Evolutionary conservation across 257 asterid species (phyloP), one percentile per base, ranked within the genome.

Genomic region (Petrea volubilis): DNA sequence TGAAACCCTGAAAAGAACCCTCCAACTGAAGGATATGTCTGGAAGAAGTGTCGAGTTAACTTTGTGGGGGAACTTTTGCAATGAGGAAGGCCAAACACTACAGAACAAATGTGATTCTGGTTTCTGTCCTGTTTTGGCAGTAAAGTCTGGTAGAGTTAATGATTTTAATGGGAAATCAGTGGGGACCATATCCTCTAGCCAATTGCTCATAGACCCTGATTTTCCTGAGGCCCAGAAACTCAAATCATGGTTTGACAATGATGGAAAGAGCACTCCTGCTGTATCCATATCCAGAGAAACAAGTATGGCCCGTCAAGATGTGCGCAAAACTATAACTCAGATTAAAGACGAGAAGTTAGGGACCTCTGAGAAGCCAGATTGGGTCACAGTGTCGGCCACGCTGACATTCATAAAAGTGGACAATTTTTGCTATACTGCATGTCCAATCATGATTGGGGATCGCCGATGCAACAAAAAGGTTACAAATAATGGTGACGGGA

Each of bases 1-100:
- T 21, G 97, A 86, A 85, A 84, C 87, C 78, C 96, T 77, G 78
- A 91, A 84, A 75, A 90, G 97, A 81, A 24, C 83, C 29, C 89
- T 94, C 79, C 96, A 91, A 61, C 79, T 94, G 74, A 94, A 86
- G 84, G 99, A 94, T 69, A 82, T 80, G 86, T 94, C 99, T 53
- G 97, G 99, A 34, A 84, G 83, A 82, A 91, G 99, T 61, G 93
- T 94, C 60, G 99, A 94, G 81, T 71, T 94, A 72, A 89, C 97
- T 77, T 28, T 94, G 78, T 94, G 99, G 99, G 99, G 93, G 60
- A 87, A 80, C 73, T 94, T 89, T 67, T 86, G 95, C 83, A 85
- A 85, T 72, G 87, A 83, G n/a, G 96, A 91, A 78, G 99, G 99
- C 23, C 91, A 84, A 78, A 78, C 82, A 18, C 93, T 94, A 40